These are phyloP conservation scores for Gaeumannomyces tritici DNA, from an alignment of 2,329 filamentous ascomycete genomes.

Conservation along the genomic window DNA sequence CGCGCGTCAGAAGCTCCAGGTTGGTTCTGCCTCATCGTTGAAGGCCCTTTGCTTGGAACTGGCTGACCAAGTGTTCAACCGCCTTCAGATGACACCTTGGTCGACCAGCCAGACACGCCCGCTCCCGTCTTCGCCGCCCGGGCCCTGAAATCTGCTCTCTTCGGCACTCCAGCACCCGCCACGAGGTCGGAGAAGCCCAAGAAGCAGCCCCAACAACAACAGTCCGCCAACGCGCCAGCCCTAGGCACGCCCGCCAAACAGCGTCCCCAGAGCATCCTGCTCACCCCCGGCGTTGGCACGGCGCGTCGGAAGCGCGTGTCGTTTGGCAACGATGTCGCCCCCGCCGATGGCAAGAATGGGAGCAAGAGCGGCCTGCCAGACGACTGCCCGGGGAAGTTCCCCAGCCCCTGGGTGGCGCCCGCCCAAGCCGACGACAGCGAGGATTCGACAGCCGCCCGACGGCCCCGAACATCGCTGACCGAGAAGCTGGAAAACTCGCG, in stretches of 20 bases:
- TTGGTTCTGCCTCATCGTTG: neutral
- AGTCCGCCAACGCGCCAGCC: neutral
- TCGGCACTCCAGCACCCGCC: conserved; percentile 43
- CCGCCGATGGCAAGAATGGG: conserved; percentile 25
- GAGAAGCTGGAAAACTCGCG: conserved; percentile 34
- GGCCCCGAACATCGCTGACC: conserved; percentile 32
- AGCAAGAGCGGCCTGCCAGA: conserved; percentile 17
- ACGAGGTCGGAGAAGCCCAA: conserved; percentile 3
- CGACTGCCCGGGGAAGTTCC: conserved; percentile 19
- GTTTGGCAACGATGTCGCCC: conserved; percentile 47
- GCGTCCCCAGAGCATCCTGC: conserved; percentile 44
- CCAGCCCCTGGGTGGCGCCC: conserved; percentile 9
- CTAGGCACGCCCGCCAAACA: conserved; percentile 31
- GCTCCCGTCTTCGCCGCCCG: conserved; percentile 58
- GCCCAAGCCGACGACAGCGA: conserved; percentile 10
- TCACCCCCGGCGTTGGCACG: conserved; percentile 54
- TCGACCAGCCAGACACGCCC: conserved; percentile 54
- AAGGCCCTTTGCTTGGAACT: too few relatives aligned
- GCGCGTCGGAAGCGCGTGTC: conserved; percentile 55
- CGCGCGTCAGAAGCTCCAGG: conserved; percentile 17
- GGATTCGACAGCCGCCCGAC: conserved; percentile 7
- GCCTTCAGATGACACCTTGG: conserved; percentile 30
- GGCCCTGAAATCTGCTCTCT: conserved; percentile 54
- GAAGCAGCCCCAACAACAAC: neutral
- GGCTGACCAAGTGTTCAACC: neutral